A percentile compares a stretch with the other conserved stretches of the same genome.
phyloP scores from a whole-genome alignment of 352 stramenopile species.

The Globisporangium barbulae region DNA sequence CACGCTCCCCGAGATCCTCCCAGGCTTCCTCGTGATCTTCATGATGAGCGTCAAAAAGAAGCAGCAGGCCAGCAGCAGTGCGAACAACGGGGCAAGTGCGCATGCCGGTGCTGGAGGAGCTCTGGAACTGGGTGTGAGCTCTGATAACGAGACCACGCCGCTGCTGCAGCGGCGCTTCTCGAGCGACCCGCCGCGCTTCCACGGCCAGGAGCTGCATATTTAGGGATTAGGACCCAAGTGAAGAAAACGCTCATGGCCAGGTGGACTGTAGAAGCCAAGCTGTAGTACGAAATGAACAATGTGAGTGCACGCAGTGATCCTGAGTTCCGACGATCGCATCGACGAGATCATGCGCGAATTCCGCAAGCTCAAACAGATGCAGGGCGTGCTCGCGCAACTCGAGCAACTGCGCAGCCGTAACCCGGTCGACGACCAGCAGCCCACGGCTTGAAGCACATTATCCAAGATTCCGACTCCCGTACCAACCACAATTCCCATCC shows the following conservation, averaged over 20 bases:
- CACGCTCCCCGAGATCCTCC: slow-evolving; percentile 67
- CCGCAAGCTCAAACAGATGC: too few species aligned
- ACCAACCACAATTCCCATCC: too few species aligned
- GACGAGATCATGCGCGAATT: too few species aligned
- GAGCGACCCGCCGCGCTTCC: slow-evolving; percentile 51
- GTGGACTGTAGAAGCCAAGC: not conserved
- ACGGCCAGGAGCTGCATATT: slow-evolving; percentile 56
- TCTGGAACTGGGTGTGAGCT: slow-evolving; percentile 3
- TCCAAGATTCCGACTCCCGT: too few species aligned
- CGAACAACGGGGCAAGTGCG: not conserved
- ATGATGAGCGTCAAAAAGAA: slow-evolving; percentile 76
- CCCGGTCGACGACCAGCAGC: too few species aligned
- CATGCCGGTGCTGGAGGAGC: not conserved
- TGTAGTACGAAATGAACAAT: not conserved
- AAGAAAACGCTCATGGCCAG: too few species aligned
- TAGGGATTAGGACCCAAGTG: slow-evolving; percentile 16
- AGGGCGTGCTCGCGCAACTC: too few species aligned
- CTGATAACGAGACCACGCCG: slow-evolving; percentile 44
- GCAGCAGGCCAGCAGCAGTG: slow-evolving; percentile 10
- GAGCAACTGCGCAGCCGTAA: too few species aligned
- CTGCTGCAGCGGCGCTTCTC: slow-evolving; percentile 36
- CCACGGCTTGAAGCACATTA: too few species aligned
- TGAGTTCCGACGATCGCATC: too few species aligned
- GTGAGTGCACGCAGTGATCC: too few species aligned
- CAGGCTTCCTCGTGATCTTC: slow-evolving; percentile 65